Evolutionary conservation across 1,284 basidiomycete species (phyloP), one percentile per base, ranked within the genome.

Genomic region (Rhodotorula mucilaginosa): DNA sequence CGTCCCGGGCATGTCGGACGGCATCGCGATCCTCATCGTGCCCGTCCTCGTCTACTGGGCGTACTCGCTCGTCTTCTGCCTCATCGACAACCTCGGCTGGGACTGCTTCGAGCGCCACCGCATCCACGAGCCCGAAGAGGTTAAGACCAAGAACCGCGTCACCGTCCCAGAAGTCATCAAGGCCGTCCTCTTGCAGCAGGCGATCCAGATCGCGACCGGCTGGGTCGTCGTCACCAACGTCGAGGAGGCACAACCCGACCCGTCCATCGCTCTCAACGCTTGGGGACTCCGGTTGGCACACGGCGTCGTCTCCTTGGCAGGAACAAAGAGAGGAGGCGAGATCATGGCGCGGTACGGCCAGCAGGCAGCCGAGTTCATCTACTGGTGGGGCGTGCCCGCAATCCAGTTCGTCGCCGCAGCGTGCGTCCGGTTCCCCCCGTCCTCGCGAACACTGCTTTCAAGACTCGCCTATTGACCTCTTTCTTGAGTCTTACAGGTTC

Each of bases 321-420:
- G 82, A 52, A 79, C 65, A 74, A 77, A 67, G 79, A 78, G 5
- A 83, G 83, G 29, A 72, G 80, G 69, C 68, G 77, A 51, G 54
- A 85, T 29, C 78, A 85, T 60, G 79, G 83, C 26, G 75, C 71
- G 12, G 52, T 77, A 86, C 46, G 88, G 90, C 0, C 84, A 84
- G 8, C 81, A 83, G 15, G 70, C 88, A 21, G 86, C 89, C 29
- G 87, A 90, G 80, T 88, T 86, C 80, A 77, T 89, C 26, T 99
- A 99, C 81, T 99, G 97, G 97, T 99, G 95, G 93, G 89, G 84
- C 26, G 88, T 96, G 16, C 97, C 97, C 0, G 78, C 82, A 5
- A 79, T 85, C 4, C 94, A 95, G 82, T 85, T 97, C 68, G 78
- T 91, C 19, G 83, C 88, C 58, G 93, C 92, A 39, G 90, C 95